Percentiles rank a stretch among this genome's conserved stretches.
Conservation (phyloP, 441 rosid species). For the Iberis amara region DNA sequence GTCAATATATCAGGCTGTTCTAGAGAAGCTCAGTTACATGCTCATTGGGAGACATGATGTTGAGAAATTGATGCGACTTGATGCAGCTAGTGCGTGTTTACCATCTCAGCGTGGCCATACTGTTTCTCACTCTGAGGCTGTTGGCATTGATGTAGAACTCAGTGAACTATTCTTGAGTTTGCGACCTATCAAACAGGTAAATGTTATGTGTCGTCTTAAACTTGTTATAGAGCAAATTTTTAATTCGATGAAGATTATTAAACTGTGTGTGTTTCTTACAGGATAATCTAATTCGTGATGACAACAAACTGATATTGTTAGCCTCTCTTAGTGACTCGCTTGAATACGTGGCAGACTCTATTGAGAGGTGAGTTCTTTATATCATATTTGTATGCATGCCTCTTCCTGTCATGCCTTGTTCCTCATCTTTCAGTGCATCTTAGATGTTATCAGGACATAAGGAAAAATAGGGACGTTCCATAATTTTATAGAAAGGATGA, state of each 20-base stretch:
- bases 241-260: constrained; percentile 6
- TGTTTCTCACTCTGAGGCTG: constrained; percentile 45
- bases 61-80: constrained; percentile 90
- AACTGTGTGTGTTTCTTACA: constrained; percentile 32
- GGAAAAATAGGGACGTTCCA: constrained; percentile 6
- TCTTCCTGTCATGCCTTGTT: constrained; percentile 11
- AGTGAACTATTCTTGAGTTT: constrained; percentile 62
- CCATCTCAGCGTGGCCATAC: constrained; percentile 51
- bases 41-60: constrained; percentile 95
- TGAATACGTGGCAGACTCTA: constrained; percentile 92
- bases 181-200: constrained; percentile 87
- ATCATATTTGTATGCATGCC: constrained; percentile 20
- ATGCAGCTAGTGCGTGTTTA: constrained; percentile 73
- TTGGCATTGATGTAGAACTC: constrained; percentile 60
- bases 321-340: constrained; percentile 99
- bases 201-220: constrained; percentile 13
- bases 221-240: neutral
- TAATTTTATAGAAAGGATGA: constrained; percentile 1
- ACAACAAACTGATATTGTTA: constrained; percentile 81
- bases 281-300: constrained; percentile 97
- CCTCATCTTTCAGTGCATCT: constrained; percentile 6
- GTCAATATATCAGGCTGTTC: constrained; percentile 74
- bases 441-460: constrained; percentile 21
- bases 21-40: constrained; percentile 97
- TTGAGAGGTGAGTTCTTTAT: constrained; percentile 67